These are phyloP conservation scores for Astragalus membranaceus DNA, from an alignment of 306 rosid species.

Conservation along the genomic window DNA sequence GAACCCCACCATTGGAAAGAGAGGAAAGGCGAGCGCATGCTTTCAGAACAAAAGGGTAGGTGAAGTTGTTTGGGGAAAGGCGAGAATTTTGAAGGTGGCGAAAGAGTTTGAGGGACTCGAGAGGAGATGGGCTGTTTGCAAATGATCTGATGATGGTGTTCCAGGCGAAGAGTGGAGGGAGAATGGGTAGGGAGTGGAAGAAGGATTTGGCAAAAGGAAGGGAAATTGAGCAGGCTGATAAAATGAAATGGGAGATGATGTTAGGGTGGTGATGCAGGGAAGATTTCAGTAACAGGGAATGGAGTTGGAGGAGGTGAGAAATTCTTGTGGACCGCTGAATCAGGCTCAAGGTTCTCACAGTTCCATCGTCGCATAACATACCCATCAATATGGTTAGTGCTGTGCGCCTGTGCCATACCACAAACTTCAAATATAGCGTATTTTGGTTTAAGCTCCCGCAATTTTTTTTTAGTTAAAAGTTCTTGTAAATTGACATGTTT, in stretches of 20 bases:
- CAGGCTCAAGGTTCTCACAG: constrained; percentile 9
- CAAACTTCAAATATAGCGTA: too few species aligned
- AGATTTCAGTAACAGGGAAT: constrained; percentile 34
- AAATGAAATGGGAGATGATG: constrained; percentile 17
- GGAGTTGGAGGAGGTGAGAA: constrained; percentile 37
- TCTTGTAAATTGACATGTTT: too few species aligned
- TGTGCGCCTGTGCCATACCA: too few species aligned
- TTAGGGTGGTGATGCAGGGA: constrained; percentile 25
- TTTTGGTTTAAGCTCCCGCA: too few species aligned
- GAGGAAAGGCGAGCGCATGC: constrained; percentile 36
- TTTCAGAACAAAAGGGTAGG: constrained; percentile 47
- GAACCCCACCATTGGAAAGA: constrained; percentile 20
- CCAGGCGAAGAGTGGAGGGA: constrained; percentile 47
- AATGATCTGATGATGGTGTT: constrained; percentile 39
- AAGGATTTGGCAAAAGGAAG: constrained; percentile 18
- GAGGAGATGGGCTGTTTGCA: constrained; percentile 23
- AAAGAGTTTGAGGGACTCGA: constrained; percentile 34
- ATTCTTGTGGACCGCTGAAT: constrained; percentile 17
- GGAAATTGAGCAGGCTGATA: constrained; percentile 28
- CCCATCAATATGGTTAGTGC: not conserved
- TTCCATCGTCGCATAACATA: constrained; percentile 10
- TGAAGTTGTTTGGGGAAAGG: constrained; percentile 41
- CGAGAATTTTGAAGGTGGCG: constrained; percentile 18
- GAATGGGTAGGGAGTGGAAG: constrained; percentile 30
- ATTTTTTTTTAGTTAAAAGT: too few species aligned